These are phyloP conservation scores for Lasiodiplodia gonubiensis DNA, from an alignment of 2,329 filamentous ascomycete genomes.

Conservation along the genomic window DNA sequence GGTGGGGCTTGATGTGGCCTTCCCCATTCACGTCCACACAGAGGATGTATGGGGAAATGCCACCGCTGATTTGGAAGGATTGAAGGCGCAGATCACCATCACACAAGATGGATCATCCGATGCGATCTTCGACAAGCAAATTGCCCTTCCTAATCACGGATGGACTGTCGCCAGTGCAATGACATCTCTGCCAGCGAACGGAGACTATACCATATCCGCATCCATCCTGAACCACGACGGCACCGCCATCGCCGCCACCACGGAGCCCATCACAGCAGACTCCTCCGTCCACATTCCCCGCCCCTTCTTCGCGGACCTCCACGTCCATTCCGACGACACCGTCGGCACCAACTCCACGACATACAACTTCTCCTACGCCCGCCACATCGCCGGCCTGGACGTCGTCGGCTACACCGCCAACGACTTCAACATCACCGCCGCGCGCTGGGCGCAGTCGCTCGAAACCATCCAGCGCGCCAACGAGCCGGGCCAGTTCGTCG, in stretches of 20 bases:
- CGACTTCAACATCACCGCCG: conserved; percentile 47
- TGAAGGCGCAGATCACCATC: background rate
- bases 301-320: conserved; percentile 42
- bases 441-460: conserved; percentile 40
- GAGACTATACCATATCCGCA: background rate
- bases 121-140: background rate
- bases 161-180: background rate
- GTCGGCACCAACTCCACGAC: conserved; percentile 45
- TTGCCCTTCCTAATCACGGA: background rate
- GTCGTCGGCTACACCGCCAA: conserved; percentile 49
- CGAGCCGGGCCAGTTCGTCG: conserved; percentile 35
- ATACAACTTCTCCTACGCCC: conserved; percentile 48
- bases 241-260: background rate
- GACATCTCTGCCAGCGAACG: background rate
- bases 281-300: conserved; percentile 34
- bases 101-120: background rate
- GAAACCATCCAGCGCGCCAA: conserved; percentile 36
- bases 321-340: conserved; percentile 48
- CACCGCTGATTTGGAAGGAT: conserved; percentile 30
- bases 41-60: conserved; percentile 40
- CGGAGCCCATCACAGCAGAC: conserved; percentile 32
- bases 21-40: background rate
- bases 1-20: background rate
- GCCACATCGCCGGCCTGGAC: conserved; percentile 45
- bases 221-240: background rate